Conservation (phyloP, 2,329 filamentous ascomycete genomes). For the Periconia digitata region DNA sequence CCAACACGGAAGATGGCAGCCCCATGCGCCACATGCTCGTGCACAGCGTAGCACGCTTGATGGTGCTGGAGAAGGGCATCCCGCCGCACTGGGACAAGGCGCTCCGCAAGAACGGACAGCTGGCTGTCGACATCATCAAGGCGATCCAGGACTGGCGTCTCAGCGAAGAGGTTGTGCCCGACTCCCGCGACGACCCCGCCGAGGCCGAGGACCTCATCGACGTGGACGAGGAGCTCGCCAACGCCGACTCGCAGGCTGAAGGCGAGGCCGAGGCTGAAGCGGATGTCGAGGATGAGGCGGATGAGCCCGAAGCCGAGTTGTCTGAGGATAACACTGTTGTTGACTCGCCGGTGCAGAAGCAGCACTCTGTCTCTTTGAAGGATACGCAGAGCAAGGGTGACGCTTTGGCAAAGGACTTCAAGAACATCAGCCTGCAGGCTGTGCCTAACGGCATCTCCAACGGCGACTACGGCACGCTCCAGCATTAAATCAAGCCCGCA, state of each 20-base stretch:
- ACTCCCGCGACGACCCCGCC: slow-evolving; percentile 50
- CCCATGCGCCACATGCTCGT: slow-evolving; percentile 55
- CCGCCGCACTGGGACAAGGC: slow-evolving; percentile 58
- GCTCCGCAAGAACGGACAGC: slow-evolving; percentile 56
- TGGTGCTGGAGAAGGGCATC: slow-evolving; percentile 53
- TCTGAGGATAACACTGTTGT: slow-evolving; percentile 29
- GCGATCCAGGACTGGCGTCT: slow-evolving; percentile 58
- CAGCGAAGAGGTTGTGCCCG: slow-evolving; percentile 52
- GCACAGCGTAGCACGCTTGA: slow-evolving; percentile 51
- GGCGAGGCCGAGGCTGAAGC: slow-evolving; percentile 18
- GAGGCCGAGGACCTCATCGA: slow-evolving; percentile 41
- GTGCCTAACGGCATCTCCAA: slow-evolving; percentile 33
- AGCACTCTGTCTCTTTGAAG: slow-evolving; percentile 4
- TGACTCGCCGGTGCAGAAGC: slow-evolving; percentile 18
- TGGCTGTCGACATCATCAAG: slow-evolving; percentile 58
- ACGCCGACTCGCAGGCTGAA: slow-evolving; percentile 30
- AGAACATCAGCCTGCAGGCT: slow-evolving; percentile 29
- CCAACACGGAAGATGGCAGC: slow-evolving; percentile 50
- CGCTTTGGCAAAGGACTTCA: slow-evolving; percentile 23
- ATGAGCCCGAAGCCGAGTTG: slow-evolving; percentile 24
- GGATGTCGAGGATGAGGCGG: slow-evolving; percentile 35
- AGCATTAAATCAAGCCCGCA: too few relatives aligned
- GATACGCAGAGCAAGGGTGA: slow-evolving; percentile 17
- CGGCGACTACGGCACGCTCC: slow-evolving; percentile 33
- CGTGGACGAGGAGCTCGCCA: slow-evolving; percentile 39